Base-by-base conservation (phyloP, 306 rosid genomes). In the Hippophae rhamnoides region DNA sequence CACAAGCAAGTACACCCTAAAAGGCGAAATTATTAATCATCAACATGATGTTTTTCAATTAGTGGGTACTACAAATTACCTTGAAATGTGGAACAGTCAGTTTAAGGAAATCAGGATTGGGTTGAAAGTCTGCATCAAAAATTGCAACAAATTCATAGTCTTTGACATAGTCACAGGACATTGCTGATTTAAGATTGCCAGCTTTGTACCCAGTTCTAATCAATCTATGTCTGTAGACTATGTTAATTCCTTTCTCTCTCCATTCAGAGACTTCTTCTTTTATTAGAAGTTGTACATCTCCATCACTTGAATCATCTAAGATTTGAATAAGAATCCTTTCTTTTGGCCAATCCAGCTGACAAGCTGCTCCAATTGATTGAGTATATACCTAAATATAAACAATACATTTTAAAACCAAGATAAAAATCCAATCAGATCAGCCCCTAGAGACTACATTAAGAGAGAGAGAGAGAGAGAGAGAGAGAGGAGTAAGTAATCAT, bases 181-280 rank as follows among this genome's bases (percentile, higher is more conserved):
- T 93, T 5, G 99, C 99, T 42, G 99, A 93, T 43, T 82, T 89
- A 5, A 93, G 99, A 77, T 93, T 93, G 26, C 99, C 99, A 26
- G 99, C 97, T 82, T 93, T 93, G 42, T 93, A 93, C 12, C 99
- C 99, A 41, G 94, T 86, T 81, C 99, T 81, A 63, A 93, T 82
- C 81, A 93, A 69, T 68, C 99, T 78, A 52, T 93, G 99, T 53
- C 97, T 69, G 71, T 93, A 89, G 52, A 93, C 60, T 68, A 93
- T 86, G 68, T 93, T 88, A 62, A 80, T 69, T 14, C 97, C 99
- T 70, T 86, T 93, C 69, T 84, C 84, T 56, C 61, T 74, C 99
- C 99, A 89, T 7, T 73, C 72, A 1, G 75, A 62, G 54, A 93
- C 87, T 71, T 93, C 99, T 1, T 84, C 95, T 44, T 82, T 76